phyloP scores from a whole-genome alignment of 169 alveolate genomes.

The Babesia ovis region DNA sequence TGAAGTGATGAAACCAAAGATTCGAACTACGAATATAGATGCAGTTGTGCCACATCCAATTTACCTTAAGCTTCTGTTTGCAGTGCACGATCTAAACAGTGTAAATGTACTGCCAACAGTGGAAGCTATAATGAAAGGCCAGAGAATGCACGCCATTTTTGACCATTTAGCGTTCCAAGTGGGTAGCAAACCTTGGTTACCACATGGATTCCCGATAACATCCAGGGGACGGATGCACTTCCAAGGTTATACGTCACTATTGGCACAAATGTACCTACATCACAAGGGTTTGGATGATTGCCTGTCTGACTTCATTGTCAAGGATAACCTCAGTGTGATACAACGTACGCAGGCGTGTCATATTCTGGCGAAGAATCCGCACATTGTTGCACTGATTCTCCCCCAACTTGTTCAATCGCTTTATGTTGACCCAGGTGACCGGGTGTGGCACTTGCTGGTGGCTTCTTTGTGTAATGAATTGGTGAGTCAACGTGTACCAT shows the following conservation, averaged over 20 bases:
- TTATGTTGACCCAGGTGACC: constrained; percentile 59
- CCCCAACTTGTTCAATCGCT: constrained; percentile 63
- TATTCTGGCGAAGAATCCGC: constrained; percentile 32
- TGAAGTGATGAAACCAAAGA: neutral
- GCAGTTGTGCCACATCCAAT: constrained; percentile 1
- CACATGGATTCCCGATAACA: neutral
- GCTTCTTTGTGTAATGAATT: constrained; percentile 7
- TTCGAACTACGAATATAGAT: constrained; percentile 2
- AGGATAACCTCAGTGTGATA: constrained; percentile 41
- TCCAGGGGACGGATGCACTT: neutral
- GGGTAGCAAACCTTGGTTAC: neutral
- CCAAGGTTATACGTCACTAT: constrained; percentile 12
- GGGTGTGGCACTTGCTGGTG: constrained; percentile 48
- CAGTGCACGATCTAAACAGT: neutral
- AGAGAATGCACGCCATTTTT: neutral
- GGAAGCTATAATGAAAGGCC: neutral
- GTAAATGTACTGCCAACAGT: constrained; percentile 7
- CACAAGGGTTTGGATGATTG: constrained; percentile 23
- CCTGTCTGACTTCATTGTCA: constrained; percentile 27
- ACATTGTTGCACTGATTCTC: constrained; percentile 19
- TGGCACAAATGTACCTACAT: constrained; percentile 32
- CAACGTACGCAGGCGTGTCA: constrained; percentile 65
- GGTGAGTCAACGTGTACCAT: constrained; percentile 31
- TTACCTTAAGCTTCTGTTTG: constrained; percentile 18
- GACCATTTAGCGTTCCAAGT: constrained; percentile 3